These are phyloP conservation scores for Borovskyia barvae DNA, from an alignment of 208 protist species.

Conservation along the genomic window DNA sequence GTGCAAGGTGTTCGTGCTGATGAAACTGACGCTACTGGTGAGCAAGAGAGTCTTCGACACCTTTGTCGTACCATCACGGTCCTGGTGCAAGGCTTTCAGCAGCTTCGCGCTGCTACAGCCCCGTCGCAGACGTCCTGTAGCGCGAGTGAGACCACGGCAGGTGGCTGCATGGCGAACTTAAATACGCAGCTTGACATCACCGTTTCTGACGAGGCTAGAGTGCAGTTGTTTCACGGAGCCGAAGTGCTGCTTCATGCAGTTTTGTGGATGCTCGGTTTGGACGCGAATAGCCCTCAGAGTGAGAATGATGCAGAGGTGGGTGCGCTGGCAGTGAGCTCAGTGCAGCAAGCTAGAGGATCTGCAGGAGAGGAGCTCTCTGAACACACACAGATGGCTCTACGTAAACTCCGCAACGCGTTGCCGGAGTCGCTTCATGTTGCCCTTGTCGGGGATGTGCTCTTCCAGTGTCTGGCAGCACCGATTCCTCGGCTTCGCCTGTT, in stretches of 20 bases:
- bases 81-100: conserved; percentile 44
- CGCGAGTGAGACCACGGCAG: background rate
- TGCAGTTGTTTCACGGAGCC: conserved; percentile 60
- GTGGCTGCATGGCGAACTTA: background rate
- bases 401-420: conserved; percentile 36
- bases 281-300: conserved; percentile 11
- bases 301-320: background rate
- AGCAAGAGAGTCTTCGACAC: conserved; percentile 39
- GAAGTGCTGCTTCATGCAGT: conserved; percentile 57
- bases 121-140: background rate
- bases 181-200: background rate
- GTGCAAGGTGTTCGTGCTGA: background rate
- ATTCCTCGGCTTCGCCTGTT: conserved; percentile 64
- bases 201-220: conserved; percentile 30
- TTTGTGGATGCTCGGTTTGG: conserved; percentile 45
- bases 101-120: conserved; percentile 9
- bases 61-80: conserved; percentile 48
- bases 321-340: too few species aligned
- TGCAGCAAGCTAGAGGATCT: too few species aligned
- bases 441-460: conserved; percentile 57
- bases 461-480: conserved; percentile 69
- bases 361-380: conserved; percentile 9
- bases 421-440: conserved; percentile 32
- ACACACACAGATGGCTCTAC: conserved; percentile 24
- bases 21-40: background rate